phyloP scores from a whole-genome alignment of 345 rosid species.

The Citrus trifoliata region DNA sequence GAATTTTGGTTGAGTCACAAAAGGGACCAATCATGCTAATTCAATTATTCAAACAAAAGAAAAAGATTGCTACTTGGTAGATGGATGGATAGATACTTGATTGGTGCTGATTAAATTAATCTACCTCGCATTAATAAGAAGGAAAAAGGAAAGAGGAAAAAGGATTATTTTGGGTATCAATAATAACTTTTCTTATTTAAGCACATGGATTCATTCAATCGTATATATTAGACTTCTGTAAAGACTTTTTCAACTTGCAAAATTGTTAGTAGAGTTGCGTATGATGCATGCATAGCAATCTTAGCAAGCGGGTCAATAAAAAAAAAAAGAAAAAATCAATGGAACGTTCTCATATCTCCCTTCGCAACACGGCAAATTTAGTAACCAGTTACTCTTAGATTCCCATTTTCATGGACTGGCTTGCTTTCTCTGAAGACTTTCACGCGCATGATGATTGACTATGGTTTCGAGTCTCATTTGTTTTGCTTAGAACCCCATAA shows the following conservation, averaged over 20 bases:
- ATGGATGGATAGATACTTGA: background rate
- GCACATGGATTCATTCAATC: background rate
- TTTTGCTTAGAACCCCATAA: no score
- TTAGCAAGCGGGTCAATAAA: background rate
- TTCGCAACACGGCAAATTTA: background rate
- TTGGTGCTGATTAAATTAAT: background rate
- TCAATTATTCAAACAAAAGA: background rate
- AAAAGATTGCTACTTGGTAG: no score
- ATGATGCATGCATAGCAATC: background rate
- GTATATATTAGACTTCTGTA: background rate
- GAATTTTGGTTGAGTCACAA: background rate
- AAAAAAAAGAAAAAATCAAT: background rate
- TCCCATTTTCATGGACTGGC: background rate
- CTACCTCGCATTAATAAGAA: no score
- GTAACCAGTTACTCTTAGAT: background rate
- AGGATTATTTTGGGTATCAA: background rate
- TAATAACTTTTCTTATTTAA: no score
- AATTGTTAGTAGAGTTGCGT: background rate
- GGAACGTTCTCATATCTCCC: background rate
- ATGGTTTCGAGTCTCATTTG: background rate
- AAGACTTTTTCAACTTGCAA: background rate
- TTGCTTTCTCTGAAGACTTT: background rate
- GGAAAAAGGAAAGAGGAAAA: no score
- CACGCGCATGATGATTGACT: background rate
- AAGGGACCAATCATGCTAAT: background rate